phyloP scores from a whole-genome alignment of 1,139 yeast species.

The Saccharomyces hybrid region DNA sequence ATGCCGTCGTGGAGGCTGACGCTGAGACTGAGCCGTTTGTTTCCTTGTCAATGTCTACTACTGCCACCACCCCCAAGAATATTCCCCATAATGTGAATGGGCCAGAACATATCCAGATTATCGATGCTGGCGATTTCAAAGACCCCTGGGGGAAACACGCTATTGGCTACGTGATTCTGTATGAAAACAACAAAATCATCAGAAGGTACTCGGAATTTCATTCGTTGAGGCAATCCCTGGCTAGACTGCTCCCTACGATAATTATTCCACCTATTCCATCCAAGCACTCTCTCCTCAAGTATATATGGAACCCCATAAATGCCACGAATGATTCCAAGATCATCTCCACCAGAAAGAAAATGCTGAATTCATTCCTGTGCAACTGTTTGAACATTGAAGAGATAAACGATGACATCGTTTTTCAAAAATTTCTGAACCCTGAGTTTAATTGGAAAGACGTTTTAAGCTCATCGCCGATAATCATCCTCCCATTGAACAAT shows the following conservation, averaged over 20 bases:
- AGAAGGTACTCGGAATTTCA: slow-evolving; percentile 91
- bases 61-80: not conserved
- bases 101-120: slow-evolving; percentile 15
- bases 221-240: slow-evolving; percentile 60
- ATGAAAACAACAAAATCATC: slow-evolving; percentile 42
- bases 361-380: slow-evolving; percentile 69
- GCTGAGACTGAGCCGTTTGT: slow-evolving; percentile 5
- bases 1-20: not conserved
- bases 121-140: slow-evolving; percentile 30
- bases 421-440: slow-evolving; percentile 76
- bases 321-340: slow-evolving; percentile 47
- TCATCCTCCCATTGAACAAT: slow-evolving; percentile 46
- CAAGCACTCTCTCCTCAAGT: slow-evolving; percentile 56
- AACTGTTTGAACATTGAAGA: slow-evolving; percentile 56
- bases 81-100: not conserved
- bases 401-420: slow-evolving; percentile 48
- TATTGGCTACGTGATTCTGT: slow-evolving; percentile 71
- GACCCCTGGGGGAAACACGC: slow-evolving; percentile 52
- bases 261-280: slow-evolving; percentile 93
- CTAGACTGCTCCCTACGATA: slow-evolving; percentile 72
- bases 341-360: slow-evolving; percentile 62
- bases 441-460: slow-evolving; percentile 68
- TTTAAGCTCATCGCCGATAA: slow-evolving; percentile 49
- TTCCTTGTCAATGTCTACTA: slow-evolving; percentile 2
- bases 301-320: slow-evolving; percentile 41